Evolutionary conservation across 2,329 filamentous ascomycete species (phyloP).

Genomic region (Xylariaceae sp.): DNA sequence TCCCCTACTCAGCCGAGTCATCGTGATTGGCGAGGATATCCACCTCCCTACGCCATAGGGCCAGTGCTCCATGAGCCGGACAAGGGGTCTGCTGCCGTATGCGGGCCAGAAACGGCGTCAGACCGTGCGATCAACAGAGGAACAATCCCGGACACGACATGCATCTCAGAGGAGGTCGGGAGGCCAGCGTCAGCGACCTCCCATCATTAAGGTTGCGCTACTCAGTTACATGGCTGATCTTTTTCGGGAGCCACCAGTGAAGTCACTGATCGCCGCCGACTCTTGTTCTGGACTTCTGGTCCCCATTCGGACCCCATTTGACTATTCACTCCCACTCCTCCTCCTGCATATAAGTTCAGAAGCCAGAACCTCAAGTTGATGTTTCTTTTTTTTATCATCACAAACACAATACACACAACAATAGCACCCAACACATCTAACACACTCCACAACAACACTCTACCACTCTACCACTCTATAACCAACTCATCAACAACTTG

Average conservation of each 20-base stretch:
- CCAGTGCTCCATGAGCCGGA: slow-evolving; percentile 7
- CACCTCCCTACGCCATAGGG: slow-evolving; percentile 26
- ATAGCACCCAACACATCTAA: no score
- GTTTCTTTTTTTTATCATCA: no score
- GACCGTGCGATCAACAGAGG: slow-evolving; percentile 24
- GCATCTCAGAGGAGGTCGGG: neutral
- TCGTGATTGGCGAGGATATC: slow-evolving; percentile 23
- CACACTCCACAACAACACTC: no score
- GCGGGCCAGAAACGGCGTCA: slow-evolving; percentile 23
- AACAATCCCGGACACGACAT: neutral
- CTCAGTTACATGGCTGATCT: no score
- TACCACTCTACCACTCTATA: no score
- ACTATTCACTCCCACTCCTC: slow-evolving; percentile 5
- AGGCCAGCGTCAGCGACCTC: neutral
- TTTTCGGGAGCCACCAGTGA: slow-evolving; percentile 14
- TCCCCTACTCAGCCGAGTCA: slow-evolving; percentile 8
- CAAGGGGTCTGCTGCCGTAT: slow-evolving; percentile 20
- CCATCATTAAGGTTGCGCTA: no score
- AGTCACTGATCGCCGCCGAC: slow-evolving; percentile 20
- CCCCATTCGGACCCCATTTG: neutral
- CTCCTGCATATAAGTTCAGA: slow-evolving; percentile 18
- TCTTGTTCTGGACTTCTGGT: neutral
- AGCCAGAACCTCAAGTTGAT: slow-evolving; percentile 1
- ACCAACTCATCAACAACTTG: no score
- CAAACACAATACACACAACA: no score